These are phyloP conservation scores for Caryopteris hybrid DNA, from an alignment of 305 asterid species.

Conservation along the genomic window DNA sequence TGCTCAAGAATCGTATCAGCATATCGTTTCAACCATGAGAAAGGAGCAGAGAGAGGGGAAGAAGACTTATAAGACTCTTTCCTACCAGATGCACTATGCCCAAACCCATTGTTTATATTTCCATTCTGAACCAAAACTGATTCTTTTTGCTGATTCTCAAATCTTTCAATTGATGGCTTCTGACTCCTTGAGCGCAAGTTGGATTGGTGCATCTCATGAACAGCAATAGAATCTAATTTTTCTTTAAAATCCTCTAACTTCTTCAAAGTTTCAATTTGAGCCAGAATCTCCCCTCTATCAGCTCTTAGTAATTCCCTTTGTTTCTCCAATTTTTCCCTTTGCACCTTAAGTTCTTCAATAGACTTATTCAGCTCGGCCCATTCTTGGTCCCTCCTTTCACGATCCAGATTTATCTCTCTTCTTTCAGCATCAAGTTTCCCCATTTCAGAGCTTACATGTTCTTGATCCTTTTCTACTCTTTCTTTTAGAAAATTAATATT, in stretches of 20 bases:
- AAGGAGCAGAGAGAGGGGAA: slow-evolving; percentile 72
- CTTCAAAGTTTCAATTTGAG: slow-evolving; percentile 70
- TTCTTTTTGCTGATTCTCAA: slow-evolving; percentile 27
- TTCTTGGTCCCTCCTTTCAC: slow-evolving; percentile 76
- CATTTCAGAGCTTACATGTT: slow-evolving; percentile 74
- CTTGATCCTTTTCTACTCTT: slow-evolving; percentile 60
- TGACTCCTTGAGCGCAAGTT: slow-evolving; percentile 33
- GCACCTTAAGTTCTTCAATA: slow-evolving; percentile 77
- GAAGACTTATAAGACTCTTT: slow-evolving; percentile 39
- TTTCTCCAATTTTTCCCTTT: slow-evolving; percentile 84
- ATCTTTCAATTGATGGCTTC: slow-evolving; percentile 33
- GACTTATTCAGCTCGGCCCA: slow-evolving; percentile 76
- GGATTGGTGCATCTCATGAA: slow-evolving; percentile 43
- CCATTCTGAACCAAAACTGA: slow-evolving; percentile 30
- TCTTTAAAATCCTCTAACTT: slow-evolving; percentile 73
- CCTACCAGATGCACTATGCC: slow-evolving; percentile 22
- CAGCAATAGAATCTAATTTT: slow-evolving; percentile 56
- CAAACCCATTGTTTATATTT: slow-evolving; percentile 36
- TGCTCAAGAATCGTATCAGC: slow-evolving; percentile 88
- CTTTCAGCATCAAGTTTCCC: slow-evolving; percentile 69
- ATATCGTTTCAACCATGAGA: slow-evolving; percentile 84
- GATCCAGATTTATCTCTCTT: slow-evolving; percentile 65
- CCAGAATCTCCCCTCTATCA: slow-evolving; percentile 76
- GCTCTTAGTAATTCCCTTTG: slow-evolving; percentile 83
- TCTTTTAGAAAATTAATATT: slow-evolving; percentile 58